phyloP scores from a whole-genome alignment of 116 monocot genomes.

The Phalaenopsis hybrid region DNA sequence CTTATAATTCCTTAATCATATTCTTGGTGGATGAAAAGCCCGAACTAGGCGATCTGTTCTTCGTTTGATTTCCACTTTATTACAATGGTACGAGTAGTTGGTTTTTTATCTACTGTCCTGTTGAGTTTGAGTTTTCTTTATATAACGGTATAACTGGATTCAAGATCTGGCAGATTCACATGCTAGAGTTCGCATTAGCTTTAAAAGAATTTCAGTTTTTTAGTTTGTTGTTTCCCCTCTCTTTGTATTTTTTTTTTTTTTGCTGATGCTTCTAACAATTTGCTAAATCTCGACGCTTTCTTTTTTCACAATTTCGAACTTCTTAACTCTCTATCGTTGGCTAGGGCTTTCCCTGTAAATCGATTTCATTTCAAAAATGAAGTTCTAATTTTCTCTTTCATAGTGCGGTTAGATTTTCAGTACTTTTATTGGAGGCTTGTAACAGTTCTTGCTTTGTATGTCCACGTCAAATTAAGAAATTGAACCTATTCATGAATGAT shows the following conservation, averaged over 20 bases:
- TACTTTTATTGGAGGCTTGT: background rate
- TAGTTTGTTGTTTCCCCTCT: background rate
- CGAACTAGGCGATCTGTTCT: background rate
- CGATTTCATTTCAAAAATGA: background rate
- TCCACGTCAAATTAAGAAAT: background rate
- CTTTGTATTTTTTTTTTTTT: background rate
- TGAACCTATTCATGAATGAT: background rate
- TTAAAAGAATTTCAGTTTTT: background rate
- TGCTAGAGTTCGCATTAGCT: background rate
- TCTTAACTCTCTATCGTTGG: background rate
- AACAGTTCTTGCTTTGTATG: background rate
- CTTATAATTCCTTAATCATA: background rate
- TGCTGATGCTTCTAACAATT: background rate
- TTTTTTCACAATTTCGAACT: background rate
- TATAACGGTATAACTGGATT: background rate
- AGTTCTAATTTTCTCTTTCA: background rate
- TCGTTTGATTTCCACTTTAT: background rate
- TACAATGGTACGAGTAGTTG: background rate
- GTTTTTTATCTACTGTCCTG: background rate
- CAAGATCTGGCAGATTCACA: background rate
- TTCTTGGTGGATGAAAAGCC: background rate
- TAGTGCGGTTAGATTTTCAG: background rate
- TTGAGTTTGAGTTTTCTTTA: background rate
- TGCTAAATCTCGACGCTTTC: background rate
- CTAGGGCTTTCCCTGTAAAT: background rate